Evolutionary conservation across 768 basidiomycete genomes (phyloP).

Genomic region (Naganishia randhawae): DNA sequence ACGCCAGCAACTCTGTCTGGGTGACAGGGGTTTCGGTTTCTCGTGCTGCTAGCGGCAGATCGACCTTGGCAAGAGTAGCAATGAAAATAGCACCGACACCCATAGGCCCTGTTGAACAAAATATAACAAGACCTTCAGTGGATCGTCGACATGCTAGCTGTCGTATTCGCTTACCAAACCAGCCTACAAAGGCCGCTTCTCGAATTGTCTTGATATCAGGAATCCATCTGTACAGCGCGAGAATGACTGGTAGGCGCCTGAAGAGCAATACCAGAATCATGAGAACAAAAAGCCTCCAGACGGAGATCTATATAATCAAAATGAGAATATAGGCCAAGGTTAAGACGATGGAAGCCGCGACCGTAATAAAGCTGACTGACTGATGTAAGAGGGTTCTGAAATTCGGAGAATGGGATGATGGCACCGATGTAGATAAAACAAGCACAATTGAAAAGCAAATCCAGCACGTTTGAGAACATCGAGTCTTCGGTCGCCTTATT

Average conservation of each 20-base stretch:
- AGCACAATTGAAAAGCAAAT: conserved; percentile 90
- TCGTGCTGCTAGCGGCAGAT: conserved; percentile 42
- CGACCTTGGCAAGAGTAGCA: conserved; percentile 49
- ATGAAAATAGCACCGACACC: conserved; percentile 97
- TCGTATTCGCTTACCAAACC: conserved; percentile 80
- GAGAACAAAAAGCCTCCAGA: conserved; percentile 80
- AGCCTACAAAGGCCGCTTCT: conserved; percentile 90
- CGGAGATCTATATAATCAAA: conserved; percentile 56
- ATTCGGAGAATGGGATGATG: conserved; percentile 88
- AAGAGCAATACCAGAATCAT: conserved; percentile 77
- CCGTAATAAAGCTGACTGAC: conserved; percentile 26
- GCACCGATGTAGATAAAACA: conserved; percentile 93
- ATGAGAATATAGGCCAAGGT: neutral
- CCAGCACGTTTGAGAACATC: conserved; percentile 89
- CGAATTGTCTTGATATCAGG: conserved; percentile 92
- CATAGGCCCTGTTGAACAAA: conserved; percentile 58
- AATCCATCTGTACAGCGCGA: conserved; percentile 83
- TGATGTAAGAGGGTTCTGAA: conserved; percentile 63
- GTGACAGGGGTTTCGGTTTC: conserved; percentile 53
- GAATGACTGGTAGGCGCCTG: conserved; percentile 75
- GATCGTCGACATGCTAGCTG: conserved; percentile 33
- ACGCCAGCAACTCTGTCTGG: conserved; percentile 65
- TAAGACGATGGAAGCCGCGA: neutral
- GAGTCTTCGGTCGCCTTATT: conserved; percentile 83
- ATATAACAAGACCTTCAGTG: neutral